phyloP scores from a whole-genome alignment of 108 stramenopile species.

The Bacterosira constricta region DNA sequence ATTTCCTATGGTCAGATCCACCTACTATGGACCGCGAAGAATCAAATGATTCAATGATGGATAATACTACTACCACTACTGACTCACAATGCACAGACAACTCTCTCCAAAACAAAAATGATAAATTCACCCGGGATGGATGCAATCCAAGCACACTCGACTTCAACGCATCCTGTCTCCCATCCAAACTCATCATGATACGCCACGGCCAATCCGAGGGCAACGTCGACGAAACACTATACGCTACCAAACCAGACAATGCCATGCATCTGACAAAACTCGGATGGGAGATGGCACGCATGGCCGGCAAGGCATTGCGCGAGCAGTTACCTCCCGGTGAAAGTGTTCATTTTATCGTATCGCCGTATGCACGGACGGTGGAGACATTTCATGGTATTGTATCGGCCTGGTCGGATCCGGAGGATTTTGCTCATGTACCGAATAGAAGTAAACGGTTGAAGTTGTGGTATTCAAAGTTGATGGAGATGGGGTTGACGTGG shows the following conservation, averaged over 20 bases:
- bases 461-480: slow-evolving; percentile 76
- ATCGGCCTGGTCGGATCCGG: slow-evolving; percentile 82
- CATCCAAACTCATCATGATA: slow-evolving; percentile 77
- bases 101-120: no score
- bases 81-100: no score
- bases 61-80: no score
- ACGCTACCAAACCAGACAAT: slow-evolving; percentile 83
- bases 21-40: neutral
- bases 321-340: slow-evolving; percentile 59
- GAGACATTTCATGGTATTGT: slow-evolving; percentile 91
- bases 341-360: slow-evolving; percentile 82
- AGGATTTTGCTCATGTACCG: slow-evolving; percentile 58
- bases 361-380: slow-evolving; percentile 85
- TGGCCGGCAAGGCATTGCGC: slow-evolving; percentile 65
- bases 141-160: slow-evolving; percentile 32
- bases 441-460: slow-evolving; percentile 64
- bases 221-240: slow-evolving; percentile 77
- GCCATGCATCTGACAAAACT: slow-evolving; percentile 78
- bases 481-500: slow-evolving; percentile 82
- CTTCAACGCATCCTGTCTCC: slow-evolving; percentile 82
- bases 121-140: neutral
- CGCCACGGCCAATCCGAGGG: slow-evolving; percentile 88
- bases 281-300: slow-evolving; percentile 84
- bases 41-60: no score
- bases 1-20: slow-evolving; percentile 11